Percentiles rank a stretch among this genome's conserved stretches.
Evolutionary conservation across 441 rosid species (phyloP).

Genomic region (Arabidopsis hybrid): DNA sequence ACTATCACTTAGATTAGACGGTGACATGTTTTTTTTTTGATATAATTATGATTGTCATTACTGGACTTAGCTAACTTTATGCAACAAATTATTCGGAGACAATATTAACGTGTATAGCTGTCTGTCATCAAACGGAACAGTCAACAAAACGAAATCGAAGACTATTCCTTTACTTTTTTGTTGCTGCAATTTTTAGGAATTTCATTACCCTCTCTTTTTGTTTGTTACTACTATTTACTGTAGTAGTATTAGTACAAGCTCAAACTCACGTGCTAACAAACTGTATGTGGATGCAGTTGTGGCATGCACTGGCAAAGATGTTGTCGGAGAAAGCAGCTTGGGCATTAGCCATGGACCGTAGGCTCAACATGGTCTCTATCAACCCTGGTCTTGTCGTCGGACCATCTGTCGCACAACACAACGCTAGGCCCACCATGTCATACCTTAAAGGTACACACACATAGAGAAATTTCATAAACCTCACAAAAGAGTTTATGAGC

Average conservation of each 20-base stretch:
- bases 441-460: slow-evolving; percentile 72
- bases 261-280: slow-evolving; percentile 19
- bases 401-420: slow-evolving; percentile 77
- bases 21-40: not conserved
- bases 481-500: not conserved
- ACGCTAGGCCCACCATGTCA: slow-evolving; percentile 67
- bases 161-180: not conserved
- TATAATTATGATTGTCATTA: slow-evolving; percentile 29
- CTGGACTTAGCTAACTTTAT: slow-evolving; percentile 40
- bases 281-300: slow-evolving; percentile 55
- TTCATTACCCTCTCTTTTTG: not conserved
- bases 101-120: slow-evolving; percentile 42
- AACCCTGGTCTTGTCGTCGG: slow-evolving; percentile 81
- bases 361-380: slow-evolving; percentile 81
- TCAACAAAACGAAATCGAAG: slow-evolving; percentile 20
- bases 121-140: slow-evolving; percentile 30
- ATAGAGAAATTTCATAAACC: not conserved
- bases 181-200: too few relatives aligned
- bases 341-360: slow-evolving; percentile 90
- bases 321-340: slow-evolving; percentile 84
- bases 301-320: slow-evolving; percentile 85
- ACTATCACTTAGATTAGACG: slow-evolving; percentile 21
- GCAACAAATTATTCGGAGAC: slow-evolving; percentile 41
- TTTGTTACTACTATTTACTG: slow-evolving; percentile 5
- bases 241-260: not conserved